A percentile compares a stretch with the other conserved stretches of the same genome.
Conservation (phyloP, 2,329 filamentous ascomycete genomes). For the Erysiphe neolycopersici region DNA sequence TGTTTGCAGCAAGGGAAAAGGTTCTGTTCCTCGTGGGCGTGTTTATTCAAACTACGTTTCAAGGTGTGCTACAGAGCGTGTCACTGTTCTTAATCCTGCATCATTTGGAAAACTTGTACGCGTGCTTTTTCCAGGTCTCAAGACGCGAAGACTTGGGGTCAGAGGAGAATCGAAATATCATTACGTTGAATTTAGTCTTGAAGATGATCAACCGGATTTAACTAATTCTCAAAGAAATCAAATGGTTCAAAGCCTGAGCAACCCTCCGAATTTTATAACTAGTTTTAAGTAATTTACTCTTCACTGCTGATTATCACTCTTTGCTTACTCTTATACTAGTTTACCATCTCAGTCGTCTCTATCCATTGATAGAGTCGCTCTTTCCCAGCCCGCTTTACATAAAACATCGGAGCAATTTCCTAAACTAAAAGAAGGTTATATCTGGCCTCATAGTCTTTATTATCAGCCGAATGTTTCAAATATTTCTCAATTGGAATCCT, state of each 20-base stretch:
- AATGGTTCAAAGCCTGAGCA: constrained; percentile 23
- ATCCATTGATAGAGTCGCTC: constrained; percentile 13
- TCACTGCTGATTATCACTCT: background rate
- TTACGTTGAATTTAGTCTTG: constrained; percentile 44
- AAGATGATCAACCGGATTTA: constrained; percentile 21
- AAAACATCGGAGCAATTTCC: constrained; percentile 13
- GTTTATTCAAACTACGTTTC: constrained; percentile 93
- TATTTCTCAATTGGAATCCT: constrained; percentile 30
- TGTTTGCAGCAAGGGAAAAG: constrained; percentile 47
- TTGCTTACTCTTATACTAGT: constrained; percentile 7
- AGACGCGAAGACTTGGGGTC: constrained; percentile 74
- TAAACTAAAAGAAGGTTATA: constrained; percentile 12
- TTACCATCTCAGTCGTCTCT: constrained; percentile 9
- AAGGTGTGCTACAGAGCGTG: constrained; percentile 73
- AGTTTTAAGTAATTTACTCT: constrained; percentile 21
- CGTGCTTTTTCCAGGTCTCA: constrained; percentile 84
- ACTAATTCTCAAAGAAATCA: constrained; percentile 18
- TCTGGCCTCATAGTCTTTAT: constrained; percentile 25
- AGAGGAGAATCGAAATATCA: constrained; percentile 97
- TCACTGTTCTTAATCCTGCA: constrained; percentile 84
- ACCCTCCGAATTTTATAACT: constrained; percentile 20
- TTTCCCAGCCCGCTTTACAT: constrained; percentile 17
- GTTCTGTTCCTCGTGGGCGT: constrained; percentile 70
- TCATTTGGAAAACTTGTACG: constrained; percentile 95
- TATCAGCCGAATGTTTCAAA: constrained; percentile 28